Evolutionary conservation across 2,329 filamentous ascomycete species (phyloP), one percentile per base, ranked within the genome.

Genomic region (Aspergillus quadrilineatus): DNA sequence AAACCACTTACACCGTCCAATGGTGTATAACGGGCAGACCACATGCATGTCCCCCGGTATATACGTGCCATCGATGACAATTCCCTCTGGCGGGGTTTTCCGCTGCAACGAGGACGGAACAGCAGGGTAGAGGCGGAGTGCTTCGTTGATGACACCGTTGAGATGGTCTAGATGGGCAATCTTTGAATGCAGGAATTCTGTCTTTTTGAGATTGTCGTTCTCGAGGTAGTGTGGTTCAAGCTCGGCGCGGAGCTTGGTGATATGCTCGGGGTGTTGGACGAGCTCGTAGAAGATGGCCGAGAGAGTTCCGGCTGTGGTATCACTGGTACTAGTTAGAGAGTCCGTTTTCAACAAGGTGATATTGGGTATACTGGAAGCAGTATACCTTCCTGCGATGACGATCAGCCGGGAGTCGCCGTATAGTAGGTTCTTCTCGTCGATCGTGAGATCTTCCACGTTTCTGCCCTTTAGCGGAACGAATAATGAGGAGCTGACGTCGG

Each of bases 261-360:
- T 61, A 34, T 68, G 58, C 15, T 57, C 68, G 6, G 66, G 67
- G 36, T 71, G 60, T 9, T 63, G 63, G 5, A 67, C 69, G 3
- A 75, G 63, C 43, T 74, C 61, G 59, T 76, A 79, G 64, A 80
- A 76, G 6, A 78, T 63, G 50, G 69, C 67, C 1, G 73, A 70
- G 17, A 80, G 60, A 0, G 74, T 71, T 0, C 72, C 69, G 6
- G 75, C 67, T 0, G 75, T 77, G 6, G 77, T 80, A 57, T 80
- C 77, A 36, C 71, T 75, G 32, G 3, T 28, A 22, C 0, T 36
- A 17, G 2, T 15, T 17, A 32, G n/a, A n/a, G 8, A 15, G n/a
- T 17, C 3, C 22, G 22, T 22, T 22, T 22, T 22, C 22, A 22
- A 22, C 22, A 4, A 22, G 22, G 3, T 22, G 22, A 22, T 22